Percentiles rank a stretch among this genome's conserved stretches.
Conservation (phyloP, 352 stramenopile species). For the Phytophthora sojae region DNA sequence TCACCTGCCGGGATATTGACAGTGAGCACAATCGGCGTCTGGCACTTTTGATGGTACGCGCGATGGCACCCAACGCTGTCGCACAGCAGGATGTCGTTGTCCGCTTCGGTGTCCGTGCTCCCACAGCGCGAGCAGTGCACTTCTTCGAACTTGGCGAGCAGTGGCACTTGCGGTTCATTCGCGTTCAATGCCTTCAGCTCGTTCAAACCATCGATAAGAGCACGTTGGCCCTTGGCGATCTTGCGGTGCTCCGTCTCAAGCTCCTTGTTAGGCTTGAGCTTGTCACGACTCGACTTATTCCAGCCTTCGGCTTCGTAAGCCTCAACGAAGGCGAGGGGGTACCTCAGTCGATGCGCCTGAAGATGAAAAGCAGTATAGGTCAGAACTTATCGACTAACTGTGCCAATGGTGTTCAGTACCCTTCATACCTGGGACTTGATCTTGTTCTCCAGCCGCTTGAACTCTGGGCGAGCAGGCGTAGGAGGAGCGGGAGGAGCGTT, state of each 20-base stretch:
- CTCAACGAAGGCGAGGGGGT: constrained; percentile 81
- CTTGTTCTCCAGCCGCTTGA: constrained; percentile 44
- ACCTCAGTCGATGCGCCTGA: constrained; percentile 64
- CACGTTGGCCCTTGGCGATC: constrained; percentile 61
- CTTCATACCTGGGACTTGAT: constrained; percentile 49
- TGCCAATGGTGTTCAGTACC: background rate
- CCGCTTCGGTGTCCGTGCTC: constrained; percentile 62
- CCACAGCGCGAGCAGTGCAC: constrained; percentile 85
- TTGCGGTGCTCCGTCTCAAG: constrained; percentile 60
- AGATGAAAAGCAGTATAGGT: constrained; percentile 1
- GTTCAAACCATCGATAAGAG: constrained; percentile 51
- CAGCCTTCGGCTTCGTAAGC: constrained; percentile 87
- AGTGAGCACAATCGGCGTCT: constrained; percentile 65
- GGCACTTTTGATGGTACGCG: constrained; percentile 85
- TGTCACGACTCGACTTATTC: constrained; percentile 76
- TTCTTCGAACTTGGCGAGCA: constrained; percentile 52
- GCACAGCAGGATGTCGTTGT: constrained; percentile 89
- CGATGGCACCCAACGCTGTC: constrained; percentile 77
- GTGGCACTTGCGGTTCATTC: constrained; percentile 61
- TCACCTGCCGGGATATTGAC: constrained; percentile 68
- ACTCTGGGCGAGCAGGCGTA: constrained; percentile 31
- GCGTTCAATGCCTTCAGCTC: constrained; percentile 52
- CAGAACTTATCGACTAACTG: constrained; percentile 1
- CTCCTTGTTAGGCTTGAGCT: constrained; percentile 84
- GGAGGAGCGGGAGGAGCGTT: constrained; percentile 4